A percentile compares a stretch with the other conserved stretches of the same genome.
These are phyloP conservation scores for Colletotrichum paranaense DNA, from an alignment of 2,329 filamentous ascomycete species.

Conservation along the genomic window DNA sequence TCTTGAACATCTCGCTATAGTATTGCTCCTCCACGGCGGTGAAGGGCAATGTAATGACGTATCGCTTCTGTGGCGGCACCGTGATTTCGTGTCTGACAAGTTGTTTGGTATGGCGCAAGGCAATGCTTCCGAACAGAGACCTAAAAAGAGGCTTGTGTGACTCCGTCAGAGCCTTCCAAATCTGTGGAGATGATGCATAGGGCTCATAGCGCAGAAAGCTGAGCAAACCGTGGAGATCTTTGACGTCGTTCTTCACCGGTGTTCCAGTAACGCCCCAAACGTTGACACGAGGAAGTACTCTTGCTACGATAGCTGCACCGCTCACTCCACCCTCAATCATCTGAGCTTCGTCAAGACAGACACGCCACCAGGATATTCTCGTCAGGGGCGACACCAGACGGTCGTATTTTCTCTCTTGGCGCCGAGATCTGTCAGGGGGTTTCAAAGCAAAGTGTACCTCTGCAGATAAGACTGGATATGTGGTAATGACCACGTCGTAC, in stretches of 20 bases:
- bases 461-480: conserved; percentile 76
- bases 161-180: conserved; percentile 76
- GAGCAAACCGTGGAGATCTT: conserved; percentile 83
- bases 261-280: conserved; percentile 95
- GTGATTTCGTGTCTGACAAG: conserved; percentile 81
- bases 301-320: conserved; percentile 83
- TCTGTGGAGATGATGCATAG: conserved; percentile 70
- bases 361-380: conserved; percentile 87
- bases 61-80: conserved; percentile 85
- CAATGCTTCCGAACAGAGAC: conserved; percentile 76
- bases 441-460: conserved; percentile 83
- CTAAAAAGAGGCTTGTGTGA: conserved; percentile 73
- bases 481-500: conserved; percentile 72
- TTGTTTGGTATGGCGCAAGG: conserved; percentile 88
- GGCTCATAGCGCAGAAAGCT: conserved; percentile 85
- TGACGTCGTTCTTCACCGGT: conserved; percentile 82
- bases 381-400: conserved; percentile 80
- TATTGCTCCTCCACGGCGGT: conserved; percentile 92
- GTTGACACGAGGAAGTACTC: conserved; percentile 83
- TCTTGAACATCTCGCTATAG: conserved; percentile 79
- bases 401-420: conserved; percentile 74
- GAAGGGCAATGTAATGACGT: conserved; percentile 90
- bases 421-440: conserved; percentile 74
- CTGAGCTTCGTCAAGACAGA: conserved; percentile 83
- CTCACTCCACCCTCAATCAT: conserved; percentile 93